These are phyloP conservation scores for Xylaria hypoxylon DNA, from an alignment of 2,329 filamentous ascomycete genomes.

Conservation along the genomic window DNA sequence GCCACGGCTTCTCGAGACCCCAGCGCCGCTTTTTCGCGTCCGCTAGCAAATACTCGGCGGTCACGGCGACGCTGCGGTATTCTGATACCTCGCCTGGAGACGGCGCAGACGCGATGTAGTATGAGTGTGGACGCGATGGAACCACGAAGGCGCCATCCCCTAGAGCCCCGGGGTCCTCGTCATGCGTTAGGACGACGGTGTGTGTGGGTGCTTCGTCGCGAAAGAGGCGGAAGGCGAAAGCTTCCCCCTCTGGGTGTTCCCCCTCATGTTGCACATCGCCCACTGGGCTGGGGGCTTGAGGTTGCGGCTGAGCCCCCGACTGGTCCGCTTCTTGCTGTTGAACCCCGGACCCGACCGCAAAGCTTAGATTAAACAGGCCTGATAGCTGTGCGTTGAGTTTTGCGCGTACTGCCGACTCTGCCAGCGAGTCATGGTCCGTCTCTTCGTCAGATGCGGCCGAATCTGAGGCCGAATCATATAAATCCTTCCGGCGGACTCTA, in stretches of 20 bases:
- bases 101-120: constrained; percentile 61
- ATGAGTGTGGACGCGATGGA: constrained; percentile 57
- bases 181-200: constrained; percentile 63
- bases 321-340: constrained; percentile 21
- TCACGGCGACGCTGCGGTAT: constrained; percentile 62
- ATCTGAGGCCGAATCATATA: constrained; percentile 54
- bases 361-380: constrained; percentile 57
- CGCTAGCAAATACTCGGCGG: constrained; percentile 62
- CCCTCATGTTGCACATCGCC: constrained; percentile 32
- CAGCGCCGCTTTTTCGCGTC: constrained; percentile 61
- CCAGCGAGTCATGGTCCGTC: constrained; percentile 48
- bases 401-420: constrained; percentile 56
- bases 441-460: constrained; percentile 45
- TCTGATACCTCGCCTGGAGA: constrained; percentile 53
- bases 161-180: constrained; percentile 54
- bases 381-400: constrained; percentile 63
- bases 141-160: constrained; percentile 56
- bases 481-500: constrained; percentile 68
- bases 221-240: constrained; percentile 71
- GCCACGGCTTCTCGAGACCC: constrained; percentile 72
- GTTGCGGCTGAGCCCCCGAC: constrained; percentile 36
- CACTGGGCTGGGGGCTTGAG: constrained; percentile 32
- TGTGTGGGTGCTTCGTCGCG: constrained; percentile 57
- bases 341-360: constrained; percentile 36
- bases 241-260: constrained; percentile 51